Evolutionary conservation across 176 grass and related monocot genomes (phyloP).

Genomic region (Tillandsia leiboldiana): DNA sequence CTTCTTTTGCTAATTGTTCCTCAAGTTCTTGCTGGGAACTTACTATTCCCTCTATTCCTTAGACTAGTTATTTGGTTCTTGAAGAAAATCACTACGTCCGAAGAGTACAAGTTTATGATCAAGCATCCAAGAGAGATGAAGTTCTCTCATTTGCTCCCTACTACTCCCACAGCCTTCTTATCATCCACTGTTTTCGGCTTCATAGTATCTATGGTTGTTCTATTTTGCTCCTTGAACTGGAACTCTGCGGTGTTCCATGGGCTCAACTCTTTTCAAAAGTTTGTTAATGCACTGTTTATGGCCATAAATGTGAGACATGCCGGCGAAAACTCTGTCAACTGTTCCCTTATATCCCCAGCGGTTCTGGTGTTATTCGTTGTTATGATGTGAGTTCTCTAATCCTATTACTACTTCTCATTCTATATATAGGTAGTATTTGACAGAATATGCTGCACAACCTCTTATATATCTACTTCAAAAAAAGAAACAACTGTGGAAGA

Average conservation of each 20-base stretch:
- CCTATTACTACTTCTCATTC: no score
- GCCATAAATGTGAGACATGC: constrained; percentile 44
- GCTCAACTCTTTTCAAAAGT: constrained; percentile 36
- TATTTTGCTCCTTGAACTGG: constrained; percentile 58
- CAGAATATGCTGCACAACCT: no score
- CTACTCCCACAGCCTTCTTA: constrained; percentile 11
- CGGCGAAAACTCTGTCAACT: constrained; percentile 65
- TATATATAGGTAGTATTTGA: no score
- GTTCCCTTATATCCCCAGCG: constrained; percentile 50
- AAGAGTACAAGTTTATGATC: constrained; percentile 25
- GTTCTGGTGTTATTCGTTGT: constrained; percentile 40
- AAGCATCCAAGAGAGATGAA: constrained; percentile 14
- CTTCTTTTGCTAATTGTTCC: constrained; percentile 42
- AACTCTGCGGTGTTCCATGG: constrained; percentile 41
- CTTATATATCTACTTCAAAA: no score
- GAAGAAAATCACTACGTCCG: constrained; percentile 3
- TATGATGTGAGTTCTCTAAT: constrained; percentile 46
- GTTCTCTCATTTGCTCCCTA: constrained; percentile 22
- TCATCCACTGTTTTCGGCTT: constrained; percentile 23
- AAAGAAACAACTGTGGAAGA: no score
- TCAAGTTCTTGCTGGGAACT: constrained; percentile 57
- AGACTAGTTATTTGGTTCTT: constrained; percentile 25
- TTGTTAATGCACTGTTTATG: constrained; percentile 54
- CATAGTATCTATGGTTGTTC: neutral
- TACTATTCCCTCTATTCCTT: constrained; percentile 49